Evolutionary conservation across 1,139 yeast genomes (phyloP), one percentile per base, ranked within the genome.

Genomic region (Hansenula sp.): DNA sequence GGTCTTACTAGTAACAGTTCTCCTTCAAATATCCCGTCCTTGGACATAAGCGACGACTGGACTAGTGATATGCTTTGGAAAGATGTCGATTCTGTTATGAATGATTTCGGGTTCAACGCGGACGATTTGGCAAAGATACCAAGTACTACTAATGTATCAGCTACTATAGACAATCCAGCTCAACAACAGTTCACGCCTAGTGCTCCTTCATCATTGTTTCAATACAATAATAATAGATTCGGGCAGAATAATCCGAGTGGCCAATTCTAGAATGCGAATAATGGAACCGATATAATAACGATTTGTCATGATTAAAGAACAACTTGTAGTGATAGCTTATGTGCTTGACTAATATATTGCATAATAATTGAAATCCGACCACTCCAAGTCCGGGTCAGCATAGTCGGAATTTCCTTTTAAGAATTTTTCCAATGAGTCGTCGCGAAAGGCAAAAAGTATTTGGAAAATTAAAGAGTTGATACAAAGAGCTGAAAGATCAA

Each of bases 31-130:
- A 52, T 55, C 12, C 59, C 57, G 35, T 45, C 61, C 33, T 39
- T 59, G 49, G 48, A 56, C 50, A 41, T 66, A 38, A 60, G 65
- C 59, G 74, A 69, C 43, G 67, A 66, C 40, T 75, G 84, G 76
- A 81, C 79, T 41, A 79, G 83, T 32, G 96, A 85, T 47, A 65
- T 83, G 55, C 76, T 89, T 13, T 89, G 96, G 91, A 85, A 84
- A 59, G 96, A 91, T 59, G 95, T 91, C 24, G 96, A 89, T 52
- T 74, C 87, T 43, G 87, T 91, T 47, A 89, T 91, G 96, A 87
- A 87, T 55, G 96, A 90, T 59, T 90, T 90, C 67, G 98, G 97
- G 11, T 90, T 91, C 68, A 88, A 85, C 43, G 72, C 78, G 5
- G 72, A 67, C 41, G 71, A 72, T 42, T 54, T 55, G 25, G 43